Evolutionary conservation across 768 basidiomycete species (phyloP), one percentile per base, ranked within the genome.

Genomic region (Russula lepida): DNA sequence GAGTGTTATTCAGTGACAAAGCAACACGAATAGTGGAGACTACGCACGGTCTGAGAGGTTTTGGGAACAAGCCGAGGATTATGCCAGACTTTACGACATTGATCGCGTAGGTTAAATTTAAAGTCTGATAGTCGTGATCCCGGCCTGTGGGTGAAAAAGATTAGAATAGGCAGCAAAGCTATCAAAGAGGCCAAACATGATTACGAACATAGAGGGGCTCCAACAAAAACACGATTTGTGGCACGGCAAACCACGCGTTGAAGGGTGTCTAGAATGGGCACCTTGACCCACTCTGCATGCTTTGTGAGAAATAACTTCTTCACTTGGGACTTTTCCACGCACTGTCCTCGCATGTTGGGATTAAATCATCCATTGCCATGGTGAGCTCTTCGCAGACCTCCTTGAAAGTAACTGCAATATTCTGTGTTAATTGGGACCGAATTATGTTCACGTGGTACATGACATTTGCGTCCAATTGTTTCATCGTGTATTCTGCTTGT

Each of bases 21-120:
- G 11, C 2, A 4, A 39, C 2, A n/a, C 35, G 6, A 1, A 27
- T 9, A 28, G 1, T 8, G 35, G 15, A 17, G 7, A 17, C 32
- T 8, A 33, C 77, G 52, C 60, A 81, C 81, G 78, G 76, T 65
- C 72, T 75, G 23, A 81, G 56, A 59, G 77, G 70, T 19, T 63
- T 50, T 0, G 80, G 81, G 56, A 78, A 73, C 15, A 75, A 39
- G n/a, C 71, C 71, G 37, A 82, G 69, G n/a, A 73, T 68, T 1
- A 50, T 35, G 0, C 70, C 69, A 3, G 70, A 68, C 30, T 66
- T 72, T 13, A 74, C 59, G 23, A 81, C 69, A 21, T 75, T 70
- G 17, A 70, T 59, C 3, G 79, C 70, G 54, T 74, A 78, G 30
- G 68, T n/a, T n/a, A n/a, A n/a, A n/a, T n/a, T n/a, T n/a, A n/a